Base-by-base conservation (phyloP, 2,329 filamentous ascomycete species). In the Diaporthe sp. region DNA sequence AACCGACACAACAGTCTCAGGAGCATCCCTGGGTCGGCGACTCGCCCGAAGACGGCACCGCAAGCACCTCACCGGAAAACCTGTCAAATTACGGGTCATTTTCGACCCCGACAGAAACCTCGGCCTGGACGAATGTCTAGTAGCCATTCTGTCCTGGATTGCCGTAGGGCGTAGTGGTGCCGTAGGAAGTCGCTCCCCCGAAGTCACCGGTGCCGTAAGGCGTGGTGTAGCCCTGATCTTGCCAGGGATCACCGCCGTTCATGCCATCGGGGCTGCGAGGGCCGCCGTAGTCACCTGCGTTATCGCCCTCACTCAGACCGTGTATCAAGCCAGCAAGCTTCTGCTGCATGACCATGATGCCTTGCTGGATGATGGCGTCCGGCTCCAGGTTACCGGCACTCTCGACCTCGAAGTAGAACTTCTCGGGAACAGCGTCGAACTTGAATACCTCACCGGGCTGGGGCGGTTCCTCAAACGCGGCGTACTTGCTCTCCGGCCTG, bases 321-420 rank as follows among this genome's bases (percentile, higher is more conserved):
- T 85, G 82, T 72, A 89, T 88, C 78, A 98, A 90, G 5, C 89
- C 89, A 3, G 96, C 97, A 49, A 99, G 91, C 86, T 99, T 99
- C 79, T 94, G 91, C 83, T 98, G 97, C 74, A 99, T 87, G 39
- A 95, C 93, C 78, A 94, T 92, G 83, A 99, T 98, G 46, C 95
- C 96, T 80, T 95, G 92, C 80, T 96, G 93, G 70, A 99, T 92
- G 79, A 98, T 97, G 77, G 92, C 90, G 81, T 99, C 96, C 0
- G 97, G 96, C 42, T 97, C 94, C 76, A 98, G 91, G 80, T 93
- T 94, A 49, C 97, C 97, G 51, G 94, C 93, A 62, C 94, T 93
- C 84, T 99, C 97, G 62, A 99, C 93, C 81, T 98, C 95, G 81
- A 96, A 94, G 88, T 98, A 99, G 88, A 98, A 99, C 78, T 91